Evolutionary conservation across 306 rosid species (phyloP).

Genomic region (Inga oerstediana): DNA sequence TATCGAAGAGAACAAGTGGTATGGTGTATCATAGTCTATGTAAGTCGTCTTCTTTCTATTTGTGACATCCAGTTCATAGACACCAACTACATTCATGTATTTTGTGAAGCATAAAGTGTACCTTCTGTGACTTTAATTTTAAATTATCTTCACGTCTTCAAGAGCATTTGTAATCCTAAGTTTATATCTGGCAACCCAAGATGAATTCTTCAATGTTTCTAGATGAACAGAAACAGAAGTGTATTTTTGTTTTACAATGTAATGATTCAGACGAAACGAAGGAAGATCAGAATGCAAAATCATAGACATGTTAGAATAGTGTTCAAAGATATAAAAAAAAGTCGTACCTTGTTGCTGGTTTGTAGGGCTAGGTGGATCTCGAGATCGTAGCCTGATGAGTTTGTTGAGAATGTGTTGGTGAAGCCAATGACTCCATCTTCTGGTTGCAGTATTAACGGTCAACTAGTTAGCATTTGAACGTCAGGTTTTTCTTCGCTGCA

Average conservation of each 20-base stretch:
- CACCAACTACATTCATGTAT: constrained; percentile 7
- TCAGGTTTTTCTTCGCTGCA: constrained; percentile 29
- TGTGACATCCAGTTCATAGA: constrained; percentile 22
- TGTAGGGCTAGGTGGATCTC: neutral
- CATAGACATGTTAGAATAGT: neutral
- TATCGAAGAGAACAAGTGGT: constrained; percentile 27
- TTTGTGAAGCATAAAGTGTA: neutral
- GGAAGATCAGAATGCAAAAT: neutral
- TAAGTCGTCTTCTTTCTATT: neutral
- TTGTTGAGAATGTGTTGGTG: neutral
- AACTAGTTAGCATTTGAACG: constrained; percentile 33
- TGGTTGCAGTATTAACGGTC: constrained; percentile 2
- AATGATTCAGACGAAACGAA: neutral
- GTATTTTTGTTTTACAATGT: neutral
- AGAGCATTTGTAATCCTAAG: neutral
- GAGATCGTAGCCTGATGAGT: neutral
- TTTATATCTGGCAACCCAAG: neutral
- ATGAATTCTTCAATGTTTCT: neutral
- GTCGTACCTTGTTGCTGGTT: constrained; percentile 32
- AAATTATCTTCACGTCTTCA: neutral
- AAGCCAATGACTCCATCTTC: neutral
- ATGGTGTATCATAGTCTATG: constrained; percentile 39
- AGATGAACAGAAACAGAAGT: neutral
- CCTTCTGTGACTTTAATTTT: neutral
- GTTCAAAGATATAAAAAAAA: constrained; percentile 10